phyloP scores from a whole-genome alignment of 2,329 filamentous ascomycete species.

The Stachybotrys chartarum region DNA sequence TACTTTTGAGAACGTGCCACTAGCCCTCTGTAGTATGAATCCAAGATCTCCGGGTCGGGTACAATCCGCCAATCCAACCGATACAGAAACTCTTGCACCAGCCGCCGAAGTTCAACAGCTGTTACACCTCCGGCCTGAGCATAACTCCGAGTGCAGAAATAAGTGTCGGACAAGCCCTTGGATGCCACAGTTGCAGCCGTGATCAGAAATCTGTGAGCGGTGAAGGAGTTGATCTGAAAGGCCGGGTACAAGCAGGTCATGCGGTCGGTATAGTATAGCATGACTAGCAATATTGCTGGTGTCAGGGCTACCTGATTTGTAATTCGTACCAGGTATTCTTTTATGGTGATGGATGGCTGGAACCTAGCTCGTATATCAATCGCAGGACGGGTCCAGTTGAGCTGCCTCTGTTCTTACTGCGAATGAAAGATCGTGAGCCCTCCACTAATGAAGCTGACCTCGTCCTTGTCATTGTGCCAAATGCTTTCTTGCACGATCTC shows the following conservation, averaged over 20 bases:
- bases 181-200: conserved; percentile 4
- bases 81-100: conserved; percentile 1
- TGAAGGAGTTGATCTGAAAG: conserved; percentile 3
- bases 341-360: conserved; percentile 1
- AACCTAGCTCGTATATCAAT: neutral
- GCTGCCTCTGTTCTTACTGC: no score
- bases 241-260: conserved; percentile 2
- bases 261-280: conserved; percentile 4
- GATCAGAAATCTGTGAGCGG: conserved; percentile 4
- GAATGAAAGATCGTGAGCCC: no score
- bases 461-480: no score
- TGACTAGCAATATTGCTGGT: conserved; percentile 2
- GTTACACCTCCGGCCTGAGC: conserved; percentile 2
- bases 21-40: neutral
- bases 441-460: no score
- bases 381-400: no score
- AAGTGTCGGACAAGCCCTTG: conserved; percentile 2
- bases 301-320: neutral
- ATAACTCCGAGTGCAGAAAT: neutral
- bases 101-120: conserved; percentile 2
- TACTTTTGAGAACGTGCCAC: no score
- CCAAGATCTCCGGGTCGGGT: conserved; percentile 1
- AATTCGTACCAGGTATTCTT: conserved; percentile 4
- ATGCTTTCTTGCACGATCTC: no score
- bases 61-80: conserved; percentile 3